Evolutionary conservation across 2,329 filamentous ascomycete genomes (phyloP), one percentile per base, ranked within the genome.

Genomic region (Trichoderma simmonsii): DNA sequence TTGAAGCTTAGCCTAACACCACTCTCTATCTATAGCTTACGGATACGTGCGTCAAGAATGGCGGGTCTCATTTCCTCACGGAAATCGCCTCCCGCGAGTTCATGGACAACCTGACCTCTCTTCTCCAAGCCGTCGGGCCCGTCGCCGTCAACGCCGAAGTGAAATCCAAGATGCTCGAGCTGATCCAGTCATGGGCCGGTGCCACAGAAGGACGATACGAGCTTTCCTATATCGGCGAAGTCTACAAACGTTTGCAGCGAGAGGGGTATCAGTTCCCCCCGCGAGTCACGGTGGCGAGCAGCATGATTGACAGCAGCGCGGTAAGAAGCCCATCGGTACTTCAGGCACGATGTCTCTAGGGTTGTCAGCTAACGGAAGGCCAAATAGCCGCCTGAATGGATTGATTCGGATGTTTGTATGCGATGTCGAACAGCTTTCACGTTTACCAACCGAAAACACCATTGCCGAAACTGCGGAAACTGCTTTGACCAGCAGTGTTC

Each of bases 41-140:
- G 75, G 96, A 99, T 84, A 98, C 96, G 1, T 99, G 96, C 80
- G 94, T 98, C 73, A 99, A 99, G 85, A 99, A 99, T 85, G 96
- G 96, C 73, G 96, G 96, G 76, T 89, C 92, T 51, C 96, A 99
- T 83, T 99, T 99, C 82, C 90, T 99, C 64, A 88, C 91, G 75
- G 96, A 99, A 84, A 96, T 99, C 77, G 95, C 96, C 54, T 98
- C 95, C 21, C 90, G 95, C 75, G 96, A 99, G 84, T 99, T 98
- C 79, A 97, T 99, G 92, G 96, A 99, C 83, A 98, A 98, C 80
- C 84, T 99, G 67, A 92, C 93, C 21, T 98, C 95, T 39, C 87
- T 99, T 18, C 87, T 99, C 36, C 95, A 95, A 80, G 92, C 93
- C 21, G 91, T 92, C 65, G 93, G 93, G 3, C 82, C 85, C 21